Evolutionary conservation across 345 rosid genomes (phyloP).

Genomic region (Populus euphratica): DNA sequence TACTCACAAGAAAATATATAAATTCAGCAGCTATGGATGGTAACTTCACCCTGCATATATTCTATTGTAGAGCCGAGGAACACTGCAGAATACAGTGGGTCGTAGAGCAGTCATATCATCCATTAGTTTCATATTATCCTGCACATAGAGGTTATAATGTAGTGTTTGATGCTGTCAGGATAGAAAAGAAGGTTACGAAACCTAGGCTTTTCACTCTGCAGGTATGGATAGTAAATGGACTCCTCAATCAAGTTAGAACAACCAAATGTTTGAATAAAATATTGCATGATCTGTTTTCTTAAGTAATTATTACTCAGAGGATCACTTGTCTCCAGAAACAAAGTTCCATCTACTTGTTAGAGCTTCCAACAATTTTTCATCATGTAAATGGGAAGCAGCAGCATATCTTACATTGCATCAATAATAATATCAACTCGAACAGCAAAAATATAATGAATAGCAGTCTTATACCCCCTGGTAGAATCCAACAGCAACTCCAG

Average conservation of each 20-base stretch:
- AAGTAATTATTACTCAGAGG: not conserved
- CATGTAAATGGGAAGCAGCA: not conserved
- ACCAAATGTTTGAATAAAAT: not conserved
- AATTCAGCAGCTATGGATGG: slow-evolving; percentile 20
- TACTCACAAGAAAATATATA: slow-evolving; percentile 9
- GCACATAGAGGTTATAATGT: slow-evolving; percentile 23
- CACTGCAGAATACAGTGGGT: slow-evolving; percentile 90
- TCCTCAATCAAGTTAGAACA: slow-evolving; percentile 1
- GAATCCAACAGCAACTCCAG: slow-evolving; percentile 88
- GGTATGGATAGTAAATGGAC: not conserved
- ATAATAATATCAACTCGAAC: not conserved
- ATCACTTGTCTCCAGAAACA: not conserved
- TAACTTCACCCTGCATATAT: slow-evolving; percentile 72
- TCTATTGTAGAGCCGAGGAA: slow-evolving; percentile 92
- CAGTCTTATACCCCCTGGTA: slow-evolving; percentile 84
- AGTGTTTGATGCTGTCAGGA: slow-evolving; percentile 5
- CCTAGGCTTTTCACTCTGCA: slow-evolving; percentile 1
- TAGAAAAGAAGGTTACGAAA: slow-evolving; percentile 1
- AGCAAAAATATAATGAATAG: not conserved
- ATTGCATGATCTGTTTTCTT: not conserved
- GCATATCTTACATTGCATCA: not conserved
- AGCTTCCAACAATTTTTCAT: not conserved
- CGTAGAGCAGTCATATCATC: slow-evolving; percentile 89
- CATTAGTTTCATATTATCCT: slow-evolving; percentile 89
- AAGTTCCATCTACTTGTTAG: not conserved